Evolutionary conservation across 495 filamentous ascomycete species (phyloP).

Genomic region (Baudoinia panamericana): DNA sequence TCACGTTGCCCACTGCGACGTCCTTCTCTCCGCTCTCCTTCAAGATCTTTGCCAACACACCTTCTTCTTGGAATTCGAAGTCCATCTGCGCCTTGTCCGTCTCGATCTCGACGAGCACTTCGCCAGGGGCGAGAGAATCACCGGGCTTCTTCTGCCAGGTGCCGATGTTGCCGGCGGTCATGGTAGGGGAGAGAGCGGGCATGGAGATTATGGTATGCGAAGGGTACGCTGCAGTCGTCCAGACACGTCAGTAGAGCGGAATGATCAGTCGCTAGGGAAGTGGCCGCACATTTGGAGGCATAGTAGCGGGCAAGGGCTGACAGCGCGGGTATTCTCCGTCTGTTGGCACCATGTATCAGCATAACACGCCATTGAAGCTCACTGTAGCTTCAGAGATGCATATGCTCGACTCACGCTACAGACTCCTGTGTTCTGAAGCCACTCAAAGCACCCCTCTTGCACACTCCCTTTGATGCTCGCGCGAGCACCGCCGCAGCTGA

Average conservation of each 20-base stretch:
- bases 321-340: constrained; percentile 35
- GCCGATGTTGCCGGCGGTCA: constrained; percentile 93
- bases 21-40: constrained; percentile 93
- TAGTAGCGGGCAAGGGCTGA: constrained; percentile 58
- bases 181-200: constrained; percentile 96
- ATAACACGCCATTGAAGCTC: neutral
- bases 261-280: neutral
- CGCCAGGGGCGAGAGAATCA: constrained; percentile 75
- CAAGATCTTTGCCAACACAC: constrained; percentile 86
- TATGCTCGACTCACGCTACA: constrained; percentile 11
- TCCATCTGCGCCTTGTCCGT: constrained; percentile 99
- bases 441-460: constrained; percentile 15
- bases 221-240: constrained; percentile 71
- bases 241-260: too few species aligned
- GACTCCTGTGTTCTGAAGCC: constrained; percentile 17
- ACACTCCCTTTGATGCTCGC: constrained; percentile 25
- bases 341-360: neutral
- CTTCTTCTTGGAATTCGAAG: constrained; percentile 99
- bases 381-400: neutral
- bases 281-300: constrained; percentile 58
- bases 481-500: constrained; percentile 28
- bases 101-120: constrained; percentile 99
- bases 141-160: constrained; percentile 95
- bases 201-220: constrained; percentile 91
- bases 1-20: constrained; percentile 84